Percentiles rank a stretch among this genome's conserved stretches.
phyloP scores from a whole-genome alignment of 2,329 filamentous ascomycete species.

The Penicillium olsonii region DNA sequence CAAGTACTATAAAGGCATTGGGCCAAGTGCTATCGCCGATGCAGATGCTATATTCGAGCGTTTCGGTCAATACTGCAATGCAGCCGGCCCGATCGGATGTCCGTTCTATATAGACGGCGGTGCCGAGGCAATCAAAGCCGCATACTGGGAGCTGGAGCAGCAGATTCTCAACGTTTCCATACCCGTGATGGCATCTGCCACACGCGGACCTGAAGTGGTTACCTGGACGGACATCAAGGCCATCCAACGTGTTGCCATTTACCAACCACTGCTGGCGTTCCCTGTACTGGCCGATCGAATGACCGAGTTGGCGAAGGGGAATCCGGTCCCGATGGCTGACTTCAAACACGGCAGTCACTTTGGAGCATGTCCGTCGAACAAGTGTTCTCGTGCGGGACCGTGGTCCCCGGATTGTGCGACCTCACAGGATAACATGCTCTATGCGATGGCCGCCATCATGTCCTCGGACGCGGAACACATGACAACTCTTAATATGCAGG shows the following conservation, averaged over 20 bases:
- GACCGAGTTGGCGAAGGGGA: conserved; percentile 25
- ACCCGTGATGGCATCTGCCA: conserved; percentile 30
- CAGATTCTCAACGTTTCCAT: conserved; percentile 29
- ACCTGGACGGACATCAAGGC: conserved; percentile 38
- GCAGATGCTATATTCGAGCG: conserved; percentile 39
- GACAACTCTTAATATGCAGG: conserved; percentile 15
- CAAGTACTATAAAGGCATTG: conserved; percentile 33
- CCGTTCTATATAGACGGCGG: conserved; percentile 33
- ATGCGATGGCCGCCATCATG: conserved; percentile 33
- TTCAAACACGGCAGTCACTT: conserved; percentile 31
- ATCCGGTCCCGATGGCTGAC: conserved; percentile 31
- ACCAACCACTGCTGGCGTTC: conserved; percentile 34
- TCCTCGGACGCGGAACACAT: conserved; percentile 34
- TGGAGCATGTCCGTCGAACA: conserved; percentile 28
- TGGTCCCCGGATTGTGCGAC: conserved; percentile 33
- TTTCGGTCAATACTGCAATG: conserved; percentile 36
- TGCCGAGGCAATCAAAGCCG: conserved; percentile 28
- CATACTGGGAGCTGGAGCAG: conserved; percentile 27
- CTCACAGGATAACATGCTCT: conserved; percentile 28
- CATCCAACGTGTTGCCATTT: conserved; percentile 33
- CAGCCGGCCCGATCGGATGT: conserved; percentile 28
- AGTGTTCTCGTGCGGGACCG: conserved; percentile 32
- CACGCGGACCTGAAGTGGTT: conserved; percentile 36
- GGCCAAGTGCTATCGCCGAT: conserved; percentile 30
- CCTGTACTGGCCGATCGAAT: conserved; percentile 29